Evolutionary conservation across 2,329 filamentous ascomycete species (phyloP), one percentile per base, ranked within the genome.

Genomic region (Scopulariopsis brevicaulis): DNA sequence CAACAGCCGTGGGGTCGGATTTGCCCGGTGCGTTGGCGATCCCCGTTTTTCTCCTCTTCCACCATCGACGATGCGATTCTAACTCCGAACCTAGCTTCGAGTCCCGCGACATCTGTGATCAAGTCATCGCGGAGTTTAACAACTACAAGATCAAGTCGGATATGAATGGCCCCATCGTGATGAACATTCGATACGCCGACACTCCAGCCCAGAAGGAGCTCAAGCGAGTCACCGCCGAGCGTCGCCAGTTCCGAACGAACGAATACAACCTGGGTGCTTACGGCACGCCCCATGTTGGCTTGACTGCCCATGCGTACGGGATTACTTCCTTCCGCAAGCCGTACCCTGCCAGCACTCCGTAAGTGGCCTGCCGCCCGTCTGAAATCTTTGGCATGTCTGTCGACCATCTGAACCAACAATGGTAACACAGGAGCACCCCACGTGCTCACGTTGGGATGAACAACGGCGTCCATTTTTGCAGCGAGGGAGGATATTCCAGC

Each of bases 171-270:
- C 43, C 58, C 24, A 83, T 94, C 63, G 85, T 92, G 62, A 83
- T 94, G 73, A 92, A 96, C 73, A 91, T 99, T 64, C 92, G 94
- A 63, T 99, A 96, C 70, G 93, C 95, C 62, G 94, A 99, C 68
- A 99, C 94, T 43, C 90, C 94, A 58, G 89, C 93, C 62, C 94
- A 99, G 73, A 99, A 99, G 77, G 85, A 94, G 69, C 80, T 99
- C 64, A 99, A 99, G 80, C 88, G 94, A 63, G 88, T 96, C 69
- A 97, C 93, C 50, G 91, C 94, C 35, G 91, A 96, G 70, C 90
- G 92, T 59, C 91, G 94, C 61, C 90, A 96, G 68, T 97, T 96
- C 75, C 90, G 94, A 60, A 94, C 93, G 59, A 94, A 94, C 59
- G 94, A 97, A 76, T 97, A 97, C 74, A 92, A 92, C 65, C 85